Evolutionary conservation across 176 grass and related monocot genomes (phyloP).

Genomic region (Triticum monococcum): DNA sequence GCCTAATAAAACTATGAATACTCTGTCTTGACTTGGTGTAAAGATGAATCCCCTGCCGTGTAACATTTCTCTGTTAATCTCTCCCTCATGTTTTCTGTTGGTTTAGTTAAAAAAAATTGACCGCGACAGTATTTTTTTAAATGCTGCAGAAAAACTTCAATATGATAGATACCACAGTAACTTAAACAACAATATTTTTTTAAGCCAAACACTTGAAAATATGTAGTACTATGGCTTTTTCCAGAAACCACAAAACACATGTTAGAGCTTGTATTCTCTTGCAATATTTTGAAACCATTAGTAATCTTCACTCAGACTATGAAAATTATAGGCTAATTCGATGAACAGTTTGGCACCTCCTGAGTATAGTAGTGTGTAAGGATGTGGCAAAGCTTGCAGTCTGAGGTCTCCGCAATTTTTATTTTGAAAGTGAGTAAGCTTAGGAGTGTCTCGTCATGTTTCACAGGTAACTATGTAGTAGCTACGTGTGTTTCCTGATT

Average conservation of each 20-base stretch:
- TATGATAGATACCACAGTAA: no score
- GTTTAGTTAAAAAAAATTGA: no score
- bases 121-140: no score
- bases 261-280: not conserved
- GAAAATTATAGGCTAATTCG: not conserved
- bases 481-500: not conserved
- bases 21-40: not conserved
- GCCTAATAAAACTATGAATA: not conserved
- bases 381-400: conserved; percentile 16
- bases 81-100: no score
- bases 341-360: not conserved
- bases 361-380: not conserved
- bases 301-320: not conserved
- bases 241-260: not conserved
- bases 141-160: no score
- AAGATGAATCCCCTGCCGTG: not conserved
- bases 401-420: not conserved
- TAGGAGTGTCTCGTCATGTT: conserved; percentile 4
- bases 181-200: no score
- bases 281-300: not conserved
- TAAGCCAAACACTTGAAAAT: no score
- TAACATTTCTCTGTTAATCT: no score
- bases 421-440: not conserved
- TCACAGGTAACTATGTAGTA: not conserved
- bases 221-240: no score